Percentiles rank a stretch among this genome's conserved stretches.
phyloP scores from a whole-genome alignment of 345 rosid genomes.

The Boechera retrofracta region DNA sequence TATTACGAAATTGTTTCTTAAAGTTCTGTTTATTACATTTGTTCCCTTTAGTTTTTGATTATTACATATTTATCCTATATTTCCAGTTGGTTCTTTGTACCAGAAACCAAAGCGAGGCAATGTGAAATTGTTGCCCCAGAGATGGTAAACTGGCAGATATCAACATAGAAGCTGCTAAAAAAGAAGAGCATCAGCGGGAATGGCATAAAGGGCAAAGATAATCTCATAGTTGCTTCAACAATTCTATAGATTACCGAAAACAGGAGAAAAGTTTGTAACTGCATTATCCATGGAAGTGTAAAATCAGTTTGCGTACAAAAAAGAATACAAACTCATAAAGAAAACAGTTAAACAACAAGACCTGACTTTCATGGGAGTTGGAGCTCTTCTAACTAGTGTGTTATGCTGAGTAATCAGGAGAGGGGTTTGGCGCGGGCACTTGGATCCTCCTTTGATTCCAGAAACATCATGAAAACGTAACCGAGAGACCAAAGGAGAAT shows the following conservation, averaged over 20 bases:
- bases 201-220: neutral
- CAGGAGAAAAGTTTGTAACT: neutral
- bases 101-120: too few relatives aligned
- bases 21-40: neutral
- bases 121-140: neutral
- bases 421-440: constrained; percentile 68
- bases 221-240: constrained; percentile 14
- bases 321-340: constrained; percentile 4
- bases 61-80: too few relatives aligned
- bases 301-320: constrained; percentile 24
- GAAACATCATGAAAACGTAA: constrained; percentile 63
- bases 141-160: neutral
- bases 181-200: neutral
- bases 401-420: constrained; percentile 46
- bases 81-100: too few relatives aligned
- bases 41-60: neutral
- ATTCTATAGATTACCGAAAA: neutral
- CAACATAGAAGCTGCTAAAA: neutral
- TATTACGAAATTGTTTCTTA: neutral
- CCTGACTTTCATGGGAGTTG: neutral
- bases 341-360: constrained; percentile 2
- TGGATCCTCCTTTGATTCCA: constrained; percentile 75
- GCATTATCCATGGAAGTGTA: constrained; percentile 10
- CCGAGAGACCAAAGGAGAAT: constrained; percentile 79
- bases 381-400: constrained; percentile 12